A percentile compares a stretch with the other conserved stretches of the same genome.
Evolutionary conservation across 306 rosid genomes (phyloP).

Genomic region (Arachis stenosperma): DNA sequence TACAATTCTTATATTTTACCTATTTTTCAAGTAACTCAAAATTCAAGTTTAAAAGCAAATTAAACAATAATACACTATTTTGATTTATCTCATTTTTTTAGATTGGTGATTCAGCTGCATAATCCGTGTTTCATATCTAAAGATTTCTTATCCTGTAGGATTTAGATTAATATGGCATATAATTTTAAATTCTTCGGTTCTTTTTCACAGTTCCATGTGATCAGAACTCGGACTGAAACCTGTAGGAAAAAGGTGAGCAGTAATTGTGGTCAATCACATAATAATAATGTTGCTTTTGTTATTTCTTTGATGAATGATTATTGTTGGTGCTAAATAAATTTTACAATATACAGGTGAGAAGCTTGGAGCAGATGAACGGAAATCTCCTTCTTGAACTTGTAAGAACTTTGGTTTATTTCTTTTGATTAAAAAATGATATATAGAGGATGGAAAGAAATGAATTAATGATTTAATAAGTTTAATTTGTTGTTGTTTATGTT

Average conservation of each 20-base stretch:
- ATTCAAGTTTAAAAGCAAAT: not conserved
- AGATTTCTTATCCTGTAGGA: not conserved
- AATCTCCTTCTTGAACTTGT: constrained; percentile 58
- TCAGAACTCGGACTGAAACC: constrained; percentile 62
- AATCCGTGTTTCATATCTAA: not conserved
- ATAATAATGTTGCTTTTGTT: not conserved
- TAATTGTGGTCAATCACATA: not conserved
- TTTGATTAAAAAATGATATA: not conserved
- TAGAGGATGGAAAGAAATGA: too few relatives aligned
- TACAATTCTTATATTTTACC: too few relatives aligned
- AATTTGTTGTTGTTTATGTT: too few relatives aligned
- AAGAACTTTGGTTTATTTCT: constrained; percentile 12
- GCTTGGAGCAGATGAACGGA: constrained; percentile 52
- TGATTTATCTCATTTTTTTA: too few relatives aligned
- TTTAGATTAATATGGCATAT: not conserved
- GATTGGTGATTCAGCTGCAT: not conserved
- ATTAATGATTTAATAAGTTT: too few relatives aligned
- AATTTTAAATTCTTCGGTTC: not conserved
- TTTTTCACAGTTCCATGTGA: constrained; percentile 62
- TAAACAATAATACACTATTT: too few relatives aligned
- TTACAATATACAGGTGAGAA: constrained; percentile 50
- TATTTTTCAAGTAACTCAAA: not conserved
- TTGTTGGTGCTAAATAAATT: too few relatives aligned
- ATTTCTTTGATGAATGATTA: too few relatives aligned
- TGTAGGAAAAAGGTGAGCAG: constrained; percentile 64